A percentile compares a stretch with the other conserved stretches of the same genome.
Conservation (phyloP, 2,329 filamentous ascomycete species). For the Fusarium sp. region DNA sequence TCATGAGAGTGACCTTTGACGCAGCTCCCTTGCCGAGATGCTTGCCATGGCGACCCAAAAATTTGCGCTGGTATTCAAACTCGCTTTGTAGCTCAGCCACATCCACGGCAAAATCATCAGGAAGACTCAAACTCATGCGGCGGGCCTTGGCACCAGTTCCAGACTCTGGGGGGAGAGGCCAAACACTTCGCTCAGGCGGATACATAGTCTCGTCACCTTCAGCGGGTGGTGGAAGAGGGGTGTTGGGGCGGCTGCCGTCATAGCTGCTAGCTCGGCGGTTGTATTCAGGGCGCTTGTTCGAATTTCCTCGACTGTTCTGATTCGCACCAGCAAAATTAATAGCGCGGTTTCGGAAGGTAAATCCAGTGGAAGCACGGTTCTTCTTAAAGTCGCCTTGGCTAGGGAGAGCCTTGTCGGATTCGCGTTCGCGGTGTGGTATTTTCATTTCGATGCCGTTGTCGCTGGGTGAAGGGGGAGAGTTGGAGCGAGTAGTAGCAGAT, state of each 20-base stretch:
- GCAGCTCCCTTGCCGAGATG: constrained; percentile 85
- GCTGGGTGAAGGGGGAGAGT: constrained; percentile 62
- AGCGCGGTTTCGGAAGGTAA: constrained; percentile 60
- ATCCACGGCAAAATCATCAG: constrained; percentile 79
- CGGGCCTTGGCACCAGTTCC: constrained; percentile 82
- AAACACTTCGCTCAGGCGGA: constrained; percentile 61
- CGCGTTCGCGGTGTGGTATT: constrained; percentile 42
- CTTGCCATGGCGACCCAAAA: constrained; percentile 79
- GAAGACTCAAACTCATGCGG: constrained; percentile 78
- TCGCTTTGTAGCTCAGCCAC: constrained; percentile 75
- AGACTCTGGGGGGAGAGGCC: constrained; percentile 72
- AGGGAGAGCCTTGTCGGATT: constrained; percentile 52
- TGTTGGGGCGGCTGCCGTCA: constrained; percentile 53
- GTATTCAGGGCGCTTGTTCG: constrained; percentile 41
- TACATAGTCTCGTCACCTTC: constrained; percentile 47
- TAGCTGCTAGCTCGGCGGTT: constrained; percentile 62
- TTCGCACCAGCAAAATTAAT: constrained; percentile 59
- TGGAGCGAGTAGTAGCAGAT: constrained; percentile 59
- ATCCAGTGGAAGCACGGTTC: constrained; percentile 62
- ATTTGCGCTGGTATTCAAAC: constrained; percentile 76
- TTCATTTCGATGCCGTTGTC: constrained; percentile 59
- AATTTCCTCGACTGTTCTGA: constrained; percentile 27
- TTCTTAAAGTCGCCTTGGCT: constrained; percentile 62
- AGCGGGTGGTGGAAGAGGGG: constrained; percentile 32
- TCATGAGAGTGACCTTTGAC: constrained; percentile 85